Evolutionary conservation across 228 moss, liverwort and hornwort genomes (phyloP), one percentile per base, ranked within the genome.

Genomic region (Sphagnum magellanicum): DNA sequence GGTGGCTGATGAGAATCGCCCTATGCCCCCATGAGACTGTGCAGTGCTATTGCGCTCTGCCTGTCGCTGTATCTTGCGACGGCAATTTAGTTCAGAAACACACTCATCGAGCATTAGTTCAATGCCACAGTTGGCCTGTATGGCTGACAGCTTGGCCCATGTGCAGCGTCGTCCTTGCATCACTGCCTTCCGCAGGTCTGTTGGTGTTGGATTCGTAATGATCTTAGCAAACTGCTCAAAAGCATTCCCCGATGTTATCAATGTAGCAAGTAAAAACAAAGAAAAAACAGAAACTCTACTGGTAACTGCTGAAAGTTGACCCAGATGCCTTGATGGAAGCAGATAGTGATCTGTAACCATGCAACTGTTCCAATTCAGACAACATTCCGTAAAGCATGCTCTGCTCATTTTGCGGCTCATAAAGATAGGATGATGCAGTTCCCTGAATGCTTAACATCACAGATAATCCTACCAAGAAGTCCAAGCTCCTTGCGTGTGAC

Each of bases 51-150:
- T 78, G 63, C 87, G 82, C 74, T 86, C 87, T 11, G 80, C 76
- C 71, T 94, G 90, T 17, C 90, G 85, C 13, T 81, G 75, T 12
- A 75, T 80, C 83, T 94, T 98, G 17, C 94, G 87, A 50, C 98
- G 89, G 8, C 90, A 92, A 53, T 84, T 89, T 15, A 98, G 82
- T 73, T 98, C 94, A 0, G 89, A 86, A n/a, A 98, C 92, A 65
- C 98, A 98, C 75, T 93, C 92, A 65, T 98, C 98, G 68, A 98
- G 76, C 92, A 94, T 94, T 10, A 98, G 77, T 73, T 98, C 98
- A 53, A 98, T 98, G 50, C 98, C 98, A 73, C 98, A 98, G 72
- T 98, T 98, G 17, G 98, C 98, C 80, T 94, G 89, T 49, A 98
- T 98, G 63, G 98, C 98, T 51, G 98, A 92, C 12, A 98, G 71